Conservation (phyloP, 192 early-diverging fungal species). For the Backusella liffmaniae region DNA sequence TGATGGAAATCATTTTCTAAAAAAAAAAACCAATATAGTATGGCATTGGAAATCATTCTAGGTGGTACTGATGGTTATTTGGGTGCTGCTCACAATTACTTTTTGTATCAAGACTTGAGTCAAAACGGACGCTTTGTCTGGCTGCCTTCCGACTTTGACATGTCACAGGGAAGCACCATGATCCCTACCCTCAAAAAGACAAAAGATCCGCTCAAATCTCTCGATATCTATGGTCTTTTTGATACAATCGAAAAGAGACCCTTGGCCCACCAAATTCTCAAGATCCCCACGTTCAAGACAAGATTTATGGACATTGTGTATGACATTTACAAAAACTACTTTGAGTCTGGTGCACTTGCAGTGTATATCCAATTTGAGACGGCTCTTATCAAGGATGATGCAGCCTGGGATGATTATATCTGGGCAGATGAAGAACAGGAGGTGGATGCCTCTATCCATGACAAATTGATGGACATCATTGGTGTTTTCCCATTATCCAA, state of each 20-base stretch:
- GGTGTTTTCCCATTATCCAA: neutral
- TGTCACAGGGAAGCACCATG: conserved; percentile 34
- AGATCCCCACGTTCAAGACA: conserved; percentile 25
- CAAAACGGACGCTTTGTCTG: conserved; percentile 34
- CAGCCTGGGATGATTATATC: conserved; percentile 35
- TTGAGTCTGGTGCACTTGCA: conserved; percentile 26
- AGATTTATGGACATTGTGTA: conserved; percentile 36
- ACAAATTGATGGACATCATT: neutral
- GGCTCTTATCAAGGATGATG: conserved; percentile 32
- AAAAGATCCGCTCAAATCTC: too few species aligned
- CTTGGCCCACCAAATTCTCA: conserved; percentile 31
- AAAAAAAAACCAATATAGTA: neutral
- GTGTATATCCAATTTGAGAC: conserved; percentile 24
- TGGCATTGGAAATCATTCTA: conserved; percentile 38
- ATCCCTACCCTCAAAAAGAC: neutral
- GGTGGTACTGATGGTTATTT: conserved; percentile 38
- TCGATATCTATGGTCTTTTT: conserved; percentile 12
- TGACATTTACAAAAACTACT: conserved; percentile 29
- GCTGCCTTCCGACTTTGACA: conserved; percentile 39
- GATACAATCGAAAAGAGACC: conserved; percentile 15
- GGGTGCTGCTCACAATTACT: conserved; percentile 36
- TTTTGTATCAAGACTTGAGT: conserved; percentile 38
- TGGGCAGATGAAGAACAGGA: too few species aligned
- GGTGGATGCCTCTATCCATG: too few species aligned
- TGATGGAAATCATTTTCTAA: neutral